These are phyloP conservation scores for Harrya chromipes DNA, from an alignment of 768 basidiomycete species.

Conservation along the genomic window DNA sequence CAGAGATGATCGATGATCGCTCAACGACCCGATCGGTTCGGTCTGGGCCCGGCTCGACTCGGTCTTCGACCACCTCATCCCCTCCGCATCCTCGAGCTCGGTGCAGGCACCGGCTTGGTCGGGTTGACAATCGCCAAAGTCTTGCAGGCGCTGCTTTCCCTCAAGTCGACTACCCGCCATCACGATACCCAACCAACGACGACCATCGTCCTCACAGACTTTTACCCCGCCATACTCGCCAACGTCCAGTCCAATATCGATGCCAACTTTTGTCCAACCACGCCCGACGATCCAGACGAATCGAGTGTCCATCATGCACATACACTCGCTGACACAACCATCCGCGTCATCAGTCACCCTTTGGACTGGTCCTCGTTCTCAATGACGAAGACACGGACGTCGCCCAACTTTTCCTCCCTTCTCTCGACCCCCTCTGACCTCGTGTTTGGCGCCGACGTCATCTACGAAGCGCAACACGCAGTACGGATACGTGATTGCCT, in stretches of 20 bases:
- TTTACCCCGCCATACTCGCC: constrained; percentile 44
- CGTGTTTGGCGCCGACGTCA: constrained; percentile 51
- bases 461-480: constrained; percentile 51
- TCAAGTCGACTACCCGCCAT: background rate
- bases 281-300: background rate
- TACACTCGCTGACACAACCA: no score
- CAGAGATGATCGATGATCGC: constrained; percentile 71
- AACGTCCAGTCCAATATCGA: constrained; percentile 47
- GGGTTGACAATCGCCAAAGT: constrained; percentile 40
- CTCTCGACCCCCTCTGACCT: constrained; percentile 43
- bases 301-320: no score
- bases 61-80: constrained; percentile 24
- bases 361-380: constrained; percentile 41
- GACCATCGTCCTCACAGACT: constrained; percentile 46
- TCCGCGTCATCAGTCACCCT: constrained; percentile 24
- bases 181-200: background rate
- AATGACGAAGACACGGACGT: constrained; percentile 1
- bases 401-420: constrained; percentile 7
- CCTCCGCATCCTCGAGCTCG: constrained; percentile 50
- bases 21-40: constrained; percentile 52
- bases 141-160: constrained; percentile 9
- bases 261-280: constrained; percentile 29
- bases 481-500: constrained; percentile 46
- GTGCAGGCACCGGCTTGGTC: constrained; percentile 57
- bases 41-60: no score